Base-by-base conservation (phyloP, 106 monocot genomes). In the Dactylorhiza incarnata region DNA sequence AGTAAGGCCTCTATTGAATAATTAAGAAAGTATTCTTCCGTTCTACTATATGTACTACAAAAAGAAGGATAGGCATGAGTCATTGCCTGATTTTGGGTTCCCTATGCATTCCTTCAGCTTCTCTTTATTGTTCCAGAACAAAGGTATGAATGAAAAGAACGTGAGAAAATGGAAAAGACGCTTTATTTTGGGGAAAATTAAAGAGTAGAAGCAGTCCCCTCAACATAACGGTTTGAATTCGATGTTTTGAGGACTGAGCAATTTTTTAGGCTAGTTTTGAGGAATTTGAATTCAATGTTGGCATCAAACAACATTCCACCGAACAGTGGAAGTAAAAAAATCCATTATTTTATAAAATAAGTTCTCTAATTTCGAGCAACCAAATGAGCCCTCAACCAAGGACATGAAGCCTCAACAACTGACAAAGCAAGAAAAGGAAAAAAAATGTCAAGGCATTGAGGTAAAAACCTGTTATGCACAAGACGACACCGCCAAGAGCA, bases 401-500 rank as follows among this genome's bases (percentile, higher is more conserved):
- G 17, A 0, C 58, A 20, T 59, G 20, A 20, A 20, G 7, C 19
- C 58, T 22, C 19, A 59, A 59, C 58, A 59, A 59, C 20, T 15
- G n/a, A 54, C 54, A 3, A 22, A 59, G 2, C 8, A 59, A 23
- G 22, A 59, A 59, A 2, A 5, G 58, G 37, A 37, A 37, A 4
- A 47, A 20, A 3, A 65, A 23, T 61, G 61, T 66, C 7, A 15
- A 58, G 6, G 50, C 2, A 6, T 14, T 22, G 26, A 23, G 43
- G 68, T 24, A 54, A 7, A 29, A 68, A 95, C 95, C 95, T 84
- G 95, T 95, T 7, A 95, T 95, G 87, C 95, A 95, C 76, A 95
- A 76, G 68, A 95, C 95, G 81, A 87, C 87, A 61, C 95, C 95
- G 47, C 95, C 95, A 83, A 95, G 95, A 73, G 95, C 85, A 43